A percentile compares a stretch with the other conserved stretches of the same genome.
Evolutionary conservation across 2,329 filamentous ascomycete species (phyloP).

Genomic region (Aspergillus sojae): DNA sequence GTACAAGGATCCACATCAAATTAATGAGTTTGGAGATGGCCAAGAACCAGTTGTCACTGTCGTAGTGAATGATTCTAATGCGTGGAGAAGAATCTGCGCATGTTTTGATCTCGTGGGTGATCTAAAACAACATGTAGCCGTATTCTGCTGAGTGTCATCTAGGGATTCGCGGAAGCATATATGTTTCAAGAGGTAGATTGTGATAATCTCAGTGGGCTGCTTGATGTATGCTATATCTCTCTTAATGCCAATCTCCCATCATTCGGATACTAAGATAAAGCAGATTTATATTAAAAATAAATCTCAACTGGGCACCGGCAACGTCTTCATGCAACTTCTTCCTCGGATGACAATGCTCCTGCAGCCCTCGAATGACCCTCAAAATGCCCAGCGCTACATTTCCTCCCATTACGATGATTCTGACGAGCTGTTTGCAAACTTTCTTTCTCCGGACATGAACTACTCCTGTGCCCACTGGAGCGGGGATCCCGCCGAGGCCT

Average conservation of each 20-base stretch:
- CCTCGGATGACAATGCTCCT: slow-evolving; percentile 51
- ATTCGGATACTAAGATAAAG: background rate
- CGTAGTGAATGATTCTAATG: background rate
- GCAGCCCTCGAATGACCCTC: slow-evolving; percentile 59
- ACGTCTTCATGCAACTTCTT: slow-evolving; percentile 10
- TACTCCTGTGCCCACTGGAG: slow-evolving; percentile 62
- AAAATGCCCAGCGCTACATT: slow-evolving; percentile 66
- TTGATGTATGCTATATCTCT: slow-evolving; percentile 53
- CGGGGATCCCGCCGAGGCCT: slow-evolving; percentile 56
- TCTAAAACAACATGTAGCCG: background rate
- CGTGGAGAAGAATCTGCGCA: background rate
- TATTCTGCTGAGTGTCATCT: background rate
- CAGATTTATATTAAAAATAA: slow-evolving; percentile 73
- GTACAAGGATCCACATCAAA: background rate
- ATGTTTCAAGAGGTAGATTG: slow-evolving; percentile 74
- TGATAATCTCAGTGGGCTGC: slow-evolving; percentile 67
- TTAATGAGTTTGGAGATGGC: background rate
- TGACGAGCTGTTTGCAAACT: slow-evolving; percentile 28
- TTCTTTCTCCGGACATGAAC: slow-evolving; percentile 31
- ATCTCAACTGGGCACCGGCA: slow-evolving; percentile 33
- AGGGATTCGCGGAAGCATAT: slow-evolving; percentile 71
- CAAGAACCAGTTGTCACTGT: background rate
- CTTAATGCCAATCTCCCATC: background rate
- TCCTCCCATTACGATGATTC: slow-evolving; percentile 75
- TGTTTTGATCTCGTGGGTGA: slow-evolving; percentile 9